Evolutionary conservation across 1,284 basidiomycete species (phyloP).

Genomic region (Pterulicium gracile): DNA sequence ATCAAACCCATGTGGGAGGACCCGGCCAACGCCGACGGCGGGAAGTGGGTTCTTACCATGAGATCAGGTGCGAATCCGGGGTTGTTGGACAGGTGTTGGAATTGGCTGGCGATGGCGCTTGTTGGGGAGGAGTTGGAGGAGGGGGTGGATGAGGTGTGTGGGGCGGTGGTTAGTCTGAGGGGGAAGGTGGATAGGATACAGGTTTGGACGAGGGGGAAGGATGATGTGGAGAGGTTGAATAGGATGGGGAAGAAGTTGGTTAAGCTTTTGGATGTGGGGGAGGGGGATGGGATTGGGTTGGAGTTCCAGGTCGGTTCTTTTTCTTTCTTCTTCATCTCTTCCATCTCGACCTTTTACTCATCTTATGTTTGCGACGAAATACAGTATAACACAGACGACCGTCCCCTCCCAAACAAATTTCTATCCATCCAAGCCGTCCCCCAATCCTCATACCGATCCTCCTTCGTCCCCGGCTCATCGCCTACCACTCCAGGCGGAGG

Average conservation of each 20-base stretch:
- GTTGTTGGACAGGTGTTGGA: constrained; percentile 83
- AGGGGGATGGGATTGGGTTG: constrained; percentile 70
- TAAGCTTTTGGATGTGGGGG: constrained; percentile 71
- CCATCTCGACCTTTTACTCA: constrained; percentile 5
- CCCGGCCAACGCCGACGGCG: constrained; percentile 80
- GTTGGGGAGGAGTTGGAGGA: constrained; percentile 88
- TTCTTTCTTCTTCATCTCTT: constrained; percentile 4
- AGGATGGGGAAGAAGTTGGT: constrained; percentile 73
- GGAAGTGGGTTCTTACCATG: constrained; percentile 93
- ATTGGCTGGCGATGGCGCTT: constrained; percentile 82
- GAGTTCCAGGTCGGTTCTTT: constrained; percentile 69
- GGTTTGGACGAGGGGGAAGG: constrained; percentile 77
- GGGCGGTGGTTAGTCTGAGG: constrained; percentile 81
- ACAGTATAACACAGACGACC: constrained; percentile 75
- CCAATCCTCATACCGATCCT: constrained; percentile 48
- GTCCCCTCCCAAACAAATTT: constrained; percentile 69
- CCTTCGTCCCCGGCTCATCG: constrained; percentile 27
- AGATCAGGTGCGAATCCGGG: constrained; percentile 70
- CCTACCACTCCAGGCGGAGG: neutral
- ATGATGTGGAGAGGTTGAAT: constrained; percentile 78
- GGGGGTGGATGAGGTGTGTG: constrained; percentile 71
- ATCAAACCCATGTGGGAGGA: constrained; percentile 98
- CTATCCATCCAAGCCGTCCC: constrained; percentile 66
- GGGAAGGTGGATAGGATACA: constrained; percentile 86
- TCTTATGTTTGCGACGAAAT: neutral